Conservation (phyloP, 1,284 basidiomycete genomes). For the Vanrija sp. region DNA sequence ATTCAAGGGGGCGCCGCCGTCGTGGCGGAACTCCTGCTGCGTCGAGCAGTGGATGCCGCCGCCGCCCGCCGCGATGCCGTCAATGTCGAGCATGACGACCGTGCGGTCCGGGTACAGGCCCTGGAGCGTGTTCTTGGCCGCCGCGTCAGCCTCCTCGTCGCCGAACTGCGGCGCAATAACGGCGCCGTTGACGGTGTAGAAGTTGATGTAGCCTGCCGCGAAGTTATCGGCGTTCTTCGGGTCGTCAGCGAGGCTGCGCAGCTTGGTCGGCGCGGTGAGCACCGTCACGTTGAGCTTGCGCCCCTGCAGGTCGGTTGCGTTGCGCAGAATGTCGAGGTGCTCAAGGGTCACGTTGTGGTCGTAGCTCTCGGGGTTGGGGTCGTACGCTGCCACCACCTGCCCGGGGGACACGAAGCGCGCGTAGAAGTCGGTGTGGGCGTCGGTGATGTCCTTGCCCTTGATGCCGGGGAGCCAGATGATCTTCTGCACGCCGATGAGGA, state of each 20-base stretch:
- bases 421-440: background rate
- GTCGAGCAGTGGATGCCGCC: background rate
- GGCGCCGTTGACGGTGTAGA: background rate
- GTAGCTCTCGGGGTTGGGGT: background rate
- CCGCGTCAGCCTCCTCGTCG: background rate
- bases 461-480: background rate
- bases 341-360: background rate
- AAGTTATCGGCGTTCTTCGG: conserved; percentile 3
- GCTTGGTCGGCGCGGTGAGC: background rate
- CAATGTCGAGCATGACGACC: background rate
- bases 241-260: background rate
- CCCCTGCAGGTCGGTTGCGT: background rate
- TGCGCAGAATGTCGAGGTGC: background rate
- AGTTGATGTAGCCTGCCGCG: conserved; percentile 11
- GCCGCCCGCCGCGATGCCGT: background rate
- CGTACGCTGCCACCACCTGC: background rate
- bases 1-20: too few relatives aligned
- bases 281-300: background rate
- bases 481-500: background rate
- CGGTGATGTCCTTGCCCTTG: conserved; percentile 35
- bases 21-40: background rate
- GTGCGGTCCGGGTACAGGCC: background rate
- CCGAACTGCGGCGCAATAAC: background rate
- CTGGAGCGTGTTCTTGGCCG: background rate
- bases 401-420: background rate